Base-by-base conservation (phyloP, 2,329 filamentous ascomycete genomes). In the Penicillium psychrosexuale region DNA sequence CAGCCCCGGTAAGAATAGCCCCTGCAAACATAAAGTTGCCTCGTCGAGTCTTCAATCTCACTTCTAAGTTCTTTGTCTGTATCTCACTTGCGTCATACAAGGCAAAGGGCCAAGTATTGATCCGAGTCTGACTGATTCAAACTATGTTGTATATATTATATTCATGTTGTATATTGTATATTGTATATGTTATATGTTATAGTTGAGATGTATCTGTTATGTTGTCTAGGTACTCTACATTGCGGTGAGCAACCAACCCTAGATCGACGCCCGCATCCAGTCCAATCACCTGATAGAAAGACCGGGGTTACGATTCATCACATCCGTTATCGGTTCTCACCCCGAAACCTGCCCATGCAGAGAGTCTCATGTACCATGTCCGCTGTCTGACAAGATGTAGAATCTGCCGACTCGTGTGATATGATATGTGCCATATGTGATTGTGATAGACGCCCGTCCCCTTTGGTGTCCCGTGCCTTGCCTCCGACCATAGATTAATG, bases 281-380 rank as follows among this genome's bases (percentile, higher is more conserved):
- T 50, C 52, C 52, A 54, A 54, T 54, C 52, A 54, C 40, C 39
- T 45, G 46, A 54, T 36, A 43, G 39, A 19, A 24, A n/a, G 22
- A 44, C 28, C 17, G n/a, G n/a, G 30, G 11, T 31, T 48, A 22
- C 52, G 52, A 54, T 51, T 31, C 47, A 51, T 54, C 52, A 54
- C 52, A 54, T 54, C 28, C 34, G 28, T 37, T 40, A n/a, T 53
- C 51, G 52, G 47, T 54, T 45, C 33, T 37, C 15, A 44, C 19
- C 19, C 52, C 52, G 52, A 54, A 33, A 34, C 12, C 30, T 47
- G 30, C 28, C 37, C 22, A 28, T 28, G 43, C 36, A 53, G 17
- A 45, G 13, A 24, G 19, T 19, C 19, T 19, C 19, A 19, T 19
- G 17, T 38, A 34, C 37, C n/a, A 38, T 12, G 33, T n/a, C 24